Conservation (phyloP, 139 green algal genomes). For the Zygnema circumcarinatum region DNA sequence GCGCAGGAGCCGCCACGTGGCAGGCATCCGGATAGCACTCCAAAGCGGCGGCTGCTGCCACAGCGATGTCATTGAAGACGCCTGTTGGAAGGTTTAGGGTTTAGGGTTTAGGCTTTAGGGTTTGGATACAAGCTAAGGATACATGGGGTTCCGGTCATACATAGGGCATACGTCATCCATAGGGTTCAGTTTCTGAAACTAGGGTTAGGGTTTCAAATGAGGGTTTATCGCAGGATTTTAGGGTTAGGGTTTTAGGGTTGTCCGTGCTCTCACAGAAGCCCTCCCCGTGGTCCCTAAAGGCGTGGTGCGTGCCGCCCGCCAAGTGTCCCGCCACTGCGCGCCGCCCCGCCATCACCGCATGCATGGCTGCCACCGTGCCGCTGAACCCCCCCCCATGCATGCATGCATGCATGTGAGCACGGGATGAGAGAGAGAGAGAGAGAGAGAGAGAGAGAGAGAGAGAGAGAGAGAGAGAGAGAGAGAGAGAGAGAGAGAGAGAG, state of each 20-base stretch:
- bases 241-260: not conserved
- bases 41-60: slow-evolving; percentile 19
- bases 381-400: slow-evolving; percentile 14
- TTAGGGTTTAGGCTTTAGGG: too few relatives aligned
- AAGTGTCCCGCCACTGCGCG: slow-evolving; percentile 62
- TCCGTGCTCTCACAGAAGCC: slow-evolving; percentile 69
- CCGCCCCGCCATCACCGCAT: slow-evolving; percentile 58
- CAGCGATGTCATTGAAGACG: slow-evolving; percentile 56
- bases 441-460: not conserved
- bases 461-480: slow-evolving; percentile 20
- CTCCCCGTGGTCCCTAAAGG: slow-evolving; percentile 70
- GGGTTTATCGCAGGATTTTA: too few relatives aligned
- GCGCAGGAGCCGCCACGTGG: slow-evolving; percentile 1
- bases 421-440: not conserved
- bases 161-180: too few relatives aligned
- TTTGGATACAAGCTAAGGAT: too few relatives aligned
- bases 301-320: slow-evolving; percentile 78
- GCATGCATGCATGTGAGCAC: not conserved
- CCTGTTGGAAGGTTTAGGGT: slow-evolving; percentile 3
- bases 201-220: too few relatives aligned
- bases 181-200: too few relatives aligned
- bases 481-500: not conserved
- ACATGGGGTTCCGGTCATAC: too few relatives aligned
- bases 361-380: slow-evolving; percentile 67
- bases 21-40: slow-evolving; percentile 19